Conservation (phyloP, 2,329 filamentous ascomycete species). For the Exophiala bonariae region DNA sequence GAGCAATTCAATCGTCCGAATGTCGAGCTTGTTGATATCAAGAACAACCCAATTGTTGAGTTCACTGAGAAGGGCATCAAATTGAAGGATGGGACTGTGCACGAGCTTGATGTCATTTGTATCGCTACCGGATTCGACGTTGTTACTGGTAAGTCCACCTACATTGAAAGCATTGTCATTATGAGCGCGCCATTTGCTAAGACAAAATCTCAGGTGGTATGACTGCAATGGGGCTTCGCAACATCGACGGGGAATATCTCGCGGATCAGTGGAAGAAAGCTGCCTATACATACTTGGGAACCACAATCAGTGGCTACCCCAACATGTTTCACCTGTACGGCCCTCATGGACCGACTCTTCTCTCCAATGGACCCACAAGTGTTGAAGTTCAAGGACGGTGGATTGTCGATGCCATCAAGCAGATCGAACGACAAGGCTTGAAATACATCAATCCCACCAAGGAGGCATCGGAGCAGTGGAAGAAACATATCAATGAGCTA, state of each 20-base stretch:
- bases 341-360: constrained; percentile 55
- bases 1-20: constrained; percentile 50
- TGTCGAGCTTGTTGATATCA: constrained; percentile 49
- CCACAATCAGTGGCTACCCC: constrained; percentile 41
- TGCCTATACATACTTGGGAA: constrained; percentile 42
- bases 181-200: too few species aligned
- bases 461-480: constrained; percentile 52
- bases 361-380: constrained; percentile 57
- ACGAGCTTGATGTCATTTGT: constrained; percentile 43
- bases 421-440: constrained; percentile 47
- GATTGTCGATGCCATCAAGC: constrained; percentile 49
- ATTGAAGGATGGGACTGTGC: constrained; percentile 37
- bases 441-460: constrained; percentile 52
- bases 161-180: too few species aligned
- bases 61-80: constrained; percentile 44
- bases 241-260: constrained; percentile 30
- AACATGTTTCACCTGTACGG: constrained; percentile 57
- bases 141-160: constrained; percentile 31
- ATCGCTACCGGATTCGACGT: constrained; percentile 47
- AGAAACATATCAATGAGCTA: constrained; percentile 42
- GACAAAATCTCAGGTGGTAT: constrained; percentile 31
- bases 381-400: constrained; percentile 59
- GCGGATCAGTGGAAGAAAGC: constrained; percentile 29
- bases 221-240: constrained; percentile 40
- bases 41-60: constrained; percentile 42